Evolutionary conservation across 2,329 filamentous ascomycete species (phyloP).

Genomic region (Chrysosporium queenslandicum): DNA sequence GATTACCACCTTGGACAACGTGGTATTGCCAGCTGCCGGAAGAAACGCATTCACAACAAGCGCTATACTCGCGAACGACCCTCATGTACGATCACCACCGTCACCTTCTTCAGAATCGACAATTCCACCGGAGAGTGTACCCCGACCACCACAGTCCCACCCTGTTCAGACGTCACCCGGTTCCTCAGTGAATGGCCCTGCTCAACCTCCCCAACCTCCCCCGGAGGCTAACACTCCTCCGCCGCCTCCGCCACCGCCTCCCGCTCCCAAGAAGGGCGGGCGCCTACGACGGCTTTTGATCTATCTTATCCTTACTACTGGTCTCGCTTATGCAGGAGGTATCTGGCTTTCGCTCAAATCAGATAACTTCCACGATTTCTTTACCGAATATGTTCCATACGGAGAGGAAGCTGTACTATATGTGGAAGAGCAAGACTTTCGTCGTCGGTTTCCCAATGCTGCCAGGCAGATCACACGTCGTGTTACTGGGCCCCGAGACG

Average conservation of each 20-base stretch:
- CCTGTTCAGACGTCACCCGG: constrained; percentile 31
- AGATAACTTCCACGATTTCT: constrained; percentile 98
- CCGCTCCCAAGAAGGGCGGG: constrained; percentile 54
- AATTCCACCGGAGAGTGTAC: constrained; percentile 42
- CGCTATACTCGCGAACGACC: constrained; percentile 13
- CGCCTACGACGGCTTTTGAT: constrained; percentile 68
- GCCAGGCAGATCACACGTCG: constrained; percentile 39
- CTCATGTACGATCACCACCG: constrained; percentile 25
- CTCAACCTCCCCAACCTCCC: constrained; percentile 18
- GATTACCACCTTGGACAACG: constrained; percentile 17
- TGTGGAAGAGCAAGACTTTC: constrained; percentile 89
- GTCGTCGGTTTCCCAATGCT: constrained; percentile 63
- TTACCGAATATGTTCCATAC: constrained; percentile 91
- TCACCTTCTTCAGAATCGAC: constrained; percentile 39
- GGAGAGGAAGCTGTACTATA: constrained; percentile 92
- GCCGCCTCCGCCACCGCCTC: constrained; percentile 34
- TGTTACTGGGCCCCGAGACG: constrained; percentile 32
- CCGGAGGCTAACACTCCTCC: constrained; percentile 26
- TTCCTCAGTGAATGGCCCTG: constrained; percentile 22
- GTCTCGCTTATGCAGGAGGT: constrained; percentile 72
- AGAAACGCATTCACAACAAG: constrained; percentile 20
- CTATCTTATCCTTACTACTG: constrained; percentile 64
- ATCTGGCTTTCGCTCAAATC: constrained; percentile 87
- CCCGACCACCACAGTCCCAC: constrained; percentile 36
- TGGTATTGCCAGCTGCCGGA: constrained; percentile 15